phyloP scores from a whole-genome alignment of 495 filamentous ascomycete species.

The Penicillium silybi region DNA sequence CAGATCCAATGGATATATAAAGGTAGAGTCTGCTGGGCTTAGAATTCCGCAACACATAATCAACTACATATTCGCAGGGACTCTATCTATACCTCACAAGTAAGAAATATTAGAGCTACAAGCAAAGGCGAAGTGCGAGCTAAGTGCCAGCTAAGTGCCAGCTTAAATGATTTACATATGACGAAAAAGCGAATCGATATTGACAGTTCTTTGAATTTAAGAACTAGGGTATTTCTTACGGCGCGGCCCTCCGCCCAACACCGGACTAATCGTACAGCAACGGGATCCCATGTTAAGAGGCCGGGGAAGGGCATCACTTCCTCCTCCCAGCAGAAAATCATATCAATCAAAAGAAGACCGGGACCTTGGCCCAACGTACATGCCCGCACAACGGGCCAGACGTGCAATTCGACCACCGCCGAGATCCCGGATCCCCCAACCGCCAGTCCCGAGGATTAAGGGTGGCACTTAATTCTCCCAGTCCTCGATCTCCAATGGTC shows the following conservation, averaged over 20 bases:
- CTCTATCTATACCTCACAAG: too few relatives aligned
- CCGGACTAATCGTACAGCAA: neutral
- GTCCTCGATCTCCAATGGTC: conserved; percentile 33
- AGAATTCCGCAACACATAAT: neutral
- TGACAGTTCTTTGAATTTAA: neutral
- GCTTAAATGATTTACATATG: too few relatives aligned
- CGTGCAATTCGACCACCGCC: neutral
- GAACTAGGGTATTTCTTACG: neutral
- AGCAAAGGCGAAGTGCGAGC: too few relatives aligned
- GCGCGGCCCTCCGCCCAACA: neutral
- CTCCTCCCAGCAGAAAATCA: too few relatives aligned
- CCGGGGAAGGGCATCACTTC: too few relatives aligned
- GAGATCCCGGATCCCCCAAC: neutral
- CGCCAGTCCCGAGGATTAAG: neutral
- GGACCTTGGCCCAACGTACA: neutral
- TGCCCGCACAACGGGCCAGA: neutral
- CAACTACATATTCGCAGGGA: neutral
- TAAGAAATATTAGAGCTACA: too few relatives aligned
- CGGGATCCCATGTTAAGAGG: neutral
- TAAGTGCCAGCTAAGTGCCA: too few relatives aligned
- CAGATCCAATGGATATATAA: conserved; percentile 1
- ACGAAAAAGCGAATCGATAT: too few relatives aligned
- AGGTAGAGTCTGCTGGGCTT: neutral
- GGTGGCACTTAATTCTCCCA: neutral
- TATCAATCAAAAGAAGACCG: neutral